Evolutionary conservation across 305 asterid species (phyloP).

Genomic region (Nicotiana rustica): DNA sequence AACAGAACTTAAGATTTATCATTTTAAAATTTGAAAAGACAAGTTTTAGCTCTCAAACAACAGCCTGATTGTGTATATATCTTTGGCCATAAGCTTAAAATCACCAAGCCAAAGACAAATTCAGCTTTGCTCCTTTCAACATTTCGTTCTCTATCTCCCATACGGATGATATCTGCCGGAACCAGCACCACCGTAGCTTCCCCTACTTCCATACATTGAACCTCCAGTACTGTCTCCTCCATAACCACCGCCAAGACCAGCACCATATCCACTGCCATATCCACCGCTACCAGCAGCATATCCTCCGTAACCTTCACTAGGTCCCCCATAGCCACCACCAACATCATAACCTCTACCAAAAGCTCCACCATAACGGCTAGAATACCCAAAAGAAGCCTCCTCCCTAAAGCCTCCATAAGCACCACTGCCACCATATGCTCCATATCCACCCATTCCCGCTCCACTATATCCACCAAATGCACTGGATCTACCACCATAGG

Average conservation of each 20-base stretch:
- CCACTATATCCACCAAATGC: conserved; percentile 59
- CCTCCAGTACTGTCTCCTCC: conserved; percentile 40
- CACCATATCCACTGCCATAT: conserved; percentile 47
- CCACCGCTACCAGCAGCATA: conserved; percentile 47
- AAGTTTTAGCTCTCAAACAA: conserved; percentile 29
- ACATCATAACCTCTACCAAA: conserved; percentile 63
- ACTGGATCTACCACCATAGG: conserved; percentile 59
- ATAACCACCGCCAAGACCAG: conserved; percentile 42
- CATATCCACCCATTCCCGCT: conserved; percentile 51
- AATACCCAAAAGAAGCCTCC: conserved; percentile 55
- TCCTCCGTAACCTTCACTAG: conserved; percentile 52
- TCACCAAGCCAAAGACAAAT: conserved; percentile 28
- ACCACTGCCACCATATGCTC: conserved; percentile 54
- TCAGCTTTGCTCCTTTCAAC: conserved; percentile 14
- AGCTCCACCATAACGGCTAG: conserved; percentile 54
- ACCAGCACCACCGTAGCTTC: conserved; percentile 34
- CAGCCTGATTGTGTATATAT: background rate
- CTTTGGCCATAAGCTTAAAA: conserved; percentile 12
- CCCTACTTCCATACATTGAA: conserved; percentile 32
- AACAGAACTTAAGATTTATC: background rate
- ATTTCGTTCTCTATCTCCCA: conserved; percentile 33
- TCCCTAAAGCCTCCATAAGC: conserved; percentile 53
- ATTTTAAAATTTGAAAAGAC: background rate
- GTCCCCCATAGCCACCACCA: conserved; percentile 53
- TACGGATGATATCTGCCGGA: conserved; percentile 42